Conservation (phyloP, 805 yeast genomes). For the Nakazawaea holstii region DNA sequence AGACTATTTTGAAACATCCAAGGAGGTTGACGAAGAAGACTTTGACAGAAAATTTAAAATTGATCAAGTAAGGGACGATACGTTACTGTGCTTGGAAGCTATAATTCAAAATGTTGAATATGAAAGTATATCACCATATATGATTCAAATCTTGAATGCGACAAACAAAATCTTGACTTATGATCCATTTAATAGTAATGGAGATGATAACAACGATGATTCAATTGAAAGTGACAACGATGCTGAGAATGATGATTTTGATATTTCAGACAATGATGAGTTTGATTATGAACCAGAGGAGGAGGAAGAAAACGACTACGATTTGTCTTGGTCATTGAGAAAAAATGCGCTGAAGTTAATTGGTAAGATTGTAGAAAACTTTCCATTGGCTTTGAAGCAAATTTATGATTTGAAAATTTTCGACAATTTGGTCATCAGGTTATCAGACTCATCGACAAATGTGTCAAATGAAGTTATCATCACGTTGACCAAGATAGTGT, state of each 20-base stretch:
- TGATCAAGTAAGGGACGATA: slow-evolving; percentile 47
- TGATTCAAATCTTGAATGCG: slow-evolving; percentile 23
- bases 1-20: slow-evolving; percentile 19
- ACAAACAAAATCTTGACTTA: slow-evolving; percentile 30
- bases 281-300: slow-evolving; percentile 34
- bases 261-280: slow-evolving; percentile 24
- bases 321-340: slow-evolving; percentile 60
- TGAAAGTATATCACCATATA: slow-evolving; percentile 22
- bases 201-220: slow-evolving; percentile 22
- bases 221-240: slow-evolving; percentile 29
- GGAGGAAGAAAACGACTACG: slow-evolving; percentile 33
- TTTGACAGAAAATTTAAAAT: slow-evolving; percentile 35
- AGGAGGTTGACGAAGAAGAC: slow-evolving; percentile 24
- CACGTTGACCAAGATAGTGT: slow-evolving; percentile 36
- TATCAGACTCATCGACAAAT: slow-evolving; percentile 39
- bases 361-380: slow-evolving; percentile 29
- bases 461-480: slow-evolving; percentile 47
- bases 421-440: slow-evolving; percentile 25
- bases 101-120: slow-evolving; percentile 35
- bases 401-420: slow-evolving; percentile 27
- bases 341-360: slow-evolving; percentile 42
- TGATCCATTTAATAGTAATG: slow-evolving; percentile 34
- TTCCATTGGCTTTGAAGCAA: slow-evolving; percentile 30
- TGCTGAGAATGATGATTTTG: slow-evolving; percentile 33
- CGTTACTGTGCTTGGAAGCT: slow-evolving; percentile 32